Percentiles rank a stretch among this genome's conserved stretches.
Conservation (phyloP, 441 rosid species). For the Metrosideros polymorpha region DNA sequence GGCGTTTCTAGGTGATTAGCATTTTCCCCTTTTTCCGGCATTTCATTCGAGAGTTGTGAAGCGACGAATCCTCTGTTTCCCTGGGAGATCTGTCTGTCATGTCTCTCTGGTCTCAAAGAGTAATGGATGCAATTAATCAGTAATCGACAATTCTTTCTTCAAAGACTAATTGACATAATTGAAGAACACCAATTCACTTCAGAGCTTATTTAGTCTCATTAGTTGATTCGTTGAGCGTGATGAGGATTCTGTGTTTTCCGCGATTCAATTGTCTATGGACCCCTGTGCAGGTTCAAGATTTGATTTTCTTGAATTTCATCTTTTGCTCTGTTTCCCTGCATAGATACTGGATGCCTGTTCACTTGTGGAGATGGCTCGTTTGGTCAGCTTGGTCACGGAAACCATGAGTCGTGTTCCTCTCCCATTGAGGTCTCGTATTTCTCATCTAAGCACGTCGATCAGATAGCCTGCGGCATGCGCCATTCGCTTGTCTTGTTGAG, state of each 20-base stretch:
- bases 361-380: constrained; percentile 87
- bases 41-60: background rate
- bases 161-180: background rate
- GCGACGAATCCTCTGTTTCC: background rate
- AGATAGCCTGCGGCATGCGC: constrained; percentile 84
- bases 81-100: background rate
- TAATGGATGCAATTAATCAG: background rate
- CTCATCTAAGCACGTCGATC: constrained; percentile 31
- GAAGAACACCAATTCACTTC: background rate
- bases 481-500: constrained; percentile 71
- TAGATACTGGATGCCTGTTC: constrained; percentile 40
- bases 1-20: background rate
- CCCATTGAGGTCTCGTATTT: constrained; percentile 56
- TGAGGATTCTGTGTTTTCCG: background rate
- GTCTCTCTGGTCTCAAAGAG: background rate
- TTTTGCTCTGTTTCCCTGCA: constrained; percentile 7
- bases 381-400: constrained; percentile 93
- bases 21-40: background rate
- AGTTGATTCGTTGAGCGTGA: background rate
- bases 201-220: background rate
- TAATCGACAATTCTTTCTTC: background rate
- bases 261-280: background rate
- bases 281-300: background rate
- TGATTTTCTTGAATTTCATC: background rate
- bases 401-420: constrained; percentile 30